Percentiles rank a stretch among this genome's conserved stretches.
Conservation (phyloP, 768 basidiomycete species). For the Brasilioporus rufonigricans region DNA sequence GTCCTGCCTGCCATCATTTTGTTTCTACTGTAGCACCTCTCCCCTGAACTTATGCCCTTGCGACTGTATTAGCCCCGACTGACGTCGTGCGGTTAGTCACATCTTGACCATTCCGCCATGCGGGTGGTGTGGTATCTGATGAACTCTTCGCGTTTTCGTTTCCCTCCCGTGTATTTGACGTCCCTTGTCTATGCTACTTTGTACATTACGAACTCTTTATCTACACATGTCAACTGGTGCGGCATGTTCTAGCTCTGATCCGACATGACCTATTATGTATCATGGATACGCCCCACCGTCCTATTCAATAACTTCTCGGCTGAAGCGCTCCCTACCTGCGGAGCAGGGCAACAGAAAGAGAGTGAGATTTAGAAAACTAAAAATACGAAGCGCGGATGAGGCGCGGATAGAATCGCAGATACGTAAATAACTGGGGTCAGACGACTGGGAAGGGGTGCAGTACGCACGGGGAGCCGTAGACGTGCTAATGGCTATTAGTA, state of each 20-base stretch:
- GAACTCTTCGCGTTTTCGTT: not conserved
- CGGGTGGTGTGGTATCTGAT: not conserved
- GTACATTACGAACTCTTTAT: not conserved
- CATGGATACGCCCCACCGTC: no score
- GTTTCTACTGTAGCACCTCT: constrained; percentile 17
- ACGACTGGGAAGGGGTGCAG: no score
- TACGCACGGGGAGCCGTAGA: no score
- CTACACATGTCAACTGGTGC: not conserved
- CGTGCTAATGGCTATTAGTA: no score
- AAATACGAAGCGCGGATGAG: no score
- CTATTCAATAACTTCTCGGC: no score
- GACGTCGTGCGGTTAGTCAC: not conserved
- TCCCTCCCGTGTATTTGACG: not conserved
- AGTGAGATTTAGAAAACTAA: no score
- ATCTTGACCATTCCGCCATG: not conserved
- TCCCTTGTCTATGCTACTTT: not conserved
- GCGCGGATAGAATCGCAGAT: no score
- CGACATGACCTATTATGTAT: no score
- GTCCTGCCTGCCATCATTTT: constrained; percentile 7
- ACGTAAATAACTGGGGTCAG: no score
- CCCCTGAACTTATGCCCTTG: not conserved
- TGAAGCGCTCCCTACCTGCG: no score
- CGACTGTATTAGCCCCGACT: constrained; percentile 9
- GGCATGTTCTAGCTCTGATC: not conserved
- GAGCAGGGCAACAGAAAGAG: no score